Percentiles rank a stretch among this genome's conserved stretches.
phyloP scores from a whole-genome alignment of 2,329 filamentous ascomycete species.

The Fusarium euwallaceae region DNA sequence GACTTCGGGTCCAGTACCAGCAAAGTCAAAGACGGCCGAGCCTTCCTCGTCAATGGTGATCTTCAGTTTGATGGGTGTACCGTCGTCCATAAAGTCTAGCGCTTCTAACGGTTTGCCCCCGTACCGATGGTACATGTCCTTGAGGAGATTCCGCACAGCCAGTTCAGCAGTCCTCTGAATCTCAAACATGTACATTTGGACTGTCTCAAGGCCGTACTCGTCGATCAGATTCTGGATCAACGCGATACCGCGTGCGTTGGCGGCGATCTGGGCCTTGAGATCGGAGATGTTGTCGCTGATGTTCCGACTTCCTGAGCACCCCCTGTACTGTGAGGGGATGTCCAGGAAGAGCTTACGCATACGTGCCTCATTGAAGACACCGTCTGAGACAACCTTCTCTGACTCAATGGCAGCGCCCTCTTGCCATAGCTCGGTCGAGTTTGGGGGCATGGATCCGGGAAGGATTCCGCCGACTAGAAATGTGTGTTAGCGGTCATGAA shows the following conservation, averaged over 20 bases:
- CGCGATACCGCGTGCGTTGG: constrained; percentile 65
- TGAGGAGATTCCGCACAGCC: constrained; percentile 21
- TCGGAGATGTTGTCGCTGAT: constrained; percentile 81
- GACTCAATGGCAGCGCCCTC: constrained; percentile 75
- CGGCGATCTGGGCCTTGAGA: constrained; percentile 68
- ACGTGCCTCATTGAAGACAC: constrained; percentile 82
- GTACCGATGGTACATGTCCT: not conserved
- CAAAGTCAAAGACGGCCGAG: not conserved
- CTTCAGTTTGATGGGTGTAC: not conserved
- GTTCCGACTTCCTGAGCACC: not conserved
- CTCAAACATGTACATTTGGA: constrained; percentile 69
- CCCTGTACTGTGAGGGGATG: constrained; percentile 71
- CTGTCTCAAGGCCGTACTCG: constrained; percentile 79
- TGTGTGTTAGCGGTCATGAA: not conserved
- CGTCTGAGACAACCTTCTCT: constrained; percentile 80
- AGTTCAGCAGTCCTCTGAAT: constrained; percentile 58
- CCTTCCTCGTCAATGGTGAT: not conserved
- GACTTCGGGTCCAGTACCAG: not conserved
- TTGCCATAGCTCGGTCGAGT: constrained; percentile 74
- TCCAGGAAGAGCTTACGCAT: constrained; percentile 79
- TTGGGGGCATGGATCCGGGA: constrained; percentile 85
- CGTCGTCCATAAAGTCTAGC: not conserved
- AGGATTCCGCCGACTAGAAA: constrained; percentile 77
- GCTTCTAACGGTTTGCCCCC: not conserved
- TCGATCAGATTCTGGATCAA: constrained; percentile 78